phyloP scores from a whole-genome alignment of 768 basidiomycete species.

The Phaeotremella skinneri region DNA sequence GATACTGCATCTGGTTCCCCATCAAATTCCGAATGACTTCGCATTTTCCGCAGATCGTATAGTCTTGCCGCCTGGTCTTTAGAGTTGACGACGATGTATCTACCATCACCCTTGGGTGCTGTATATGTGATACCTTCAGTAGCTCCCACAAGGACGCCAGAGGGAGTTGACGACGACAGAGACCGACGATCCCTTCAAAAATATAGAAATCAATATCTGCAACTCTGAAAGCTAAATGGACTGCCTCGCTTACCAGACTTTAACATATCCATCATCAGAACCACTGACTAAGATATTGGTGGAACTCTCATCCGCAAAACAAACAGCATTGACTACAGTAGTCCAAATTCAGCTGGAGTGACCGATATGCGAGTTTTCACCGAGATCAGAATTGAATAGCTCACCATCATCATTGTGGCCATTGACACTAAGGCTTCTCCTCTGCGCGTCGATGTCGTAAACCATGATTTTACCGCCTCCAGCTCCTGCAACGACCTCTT shows the following conservation, averaged over 20 bases:
- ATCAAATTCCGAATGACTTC: constrained; percentile 68
- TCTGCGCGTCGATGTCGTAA: constrained; percentile 80
- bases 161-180: constrained; percentile 64
- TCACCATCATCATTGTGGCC: constrained; percentile 75
- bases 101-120: constrained; percentile 91
- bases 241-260: constrained; percentile 93
- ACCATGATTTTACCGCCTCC: constrained; percentile 58
- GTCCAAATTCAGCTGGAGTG: neutral
- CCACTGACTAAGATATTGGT: constrained; percentile 94
- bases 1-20: constrained; percentile 53
- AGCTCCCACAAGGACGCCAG: constrained; percentile 90
- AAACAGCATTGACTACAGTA: constrained; percentile 71
- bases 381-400: constrained; percentile 6
- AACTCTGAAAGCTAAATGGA: no score
- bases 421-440: constrained; percentile 75
- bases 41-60: constrained; percentile 95
- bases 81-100: constrained; percentile 91
- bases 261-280: constrained; percentile 89
- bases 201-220: no score
- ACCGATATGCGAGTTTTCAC: neutral
- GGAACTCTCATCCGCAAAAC: constrained; percentile 89
- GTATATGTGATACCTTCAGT: constrained; percentile 93
- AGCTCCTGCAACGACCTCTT: constrained; percentile 91
- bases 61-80: constrained; percentile 89
- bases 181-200: constrained; percentile 60